Conservation (phyloP, 2,329 filamentous ascomycete species). For the Monilinia fructicola region DNA sequence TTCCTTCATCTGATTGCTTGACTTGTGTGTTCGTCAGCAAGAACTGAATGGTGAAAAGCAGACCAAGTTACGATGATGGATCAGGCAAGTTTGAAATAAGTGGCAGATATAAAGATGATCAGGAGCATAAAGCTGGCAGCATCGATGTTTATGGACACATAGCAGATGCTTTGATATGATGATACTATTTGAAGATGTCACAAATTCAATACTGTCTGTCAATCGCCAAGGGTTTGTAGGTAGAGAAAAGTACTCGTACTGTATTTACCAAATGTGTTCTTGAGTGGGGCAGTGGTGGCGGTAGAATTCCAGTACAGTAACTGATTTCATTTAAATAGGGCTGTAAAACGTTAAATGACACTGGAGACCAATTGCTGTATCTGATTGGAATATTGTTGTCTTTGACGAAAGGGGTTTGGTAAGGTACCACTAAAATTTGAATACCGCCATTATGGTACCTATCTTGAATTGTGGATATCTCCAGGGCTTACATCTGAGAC, state of each 20-base stretch:
- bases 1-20: too few relatives aligned
- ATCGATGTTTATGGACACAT: neutral
- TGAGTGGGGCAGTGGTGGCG: neutral
- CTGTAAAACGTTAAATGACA: constrained; percentile 9
- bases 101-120: neutral
- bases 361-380: neutral
- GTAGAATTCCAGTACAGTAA: neutral
- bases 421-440: neutral
- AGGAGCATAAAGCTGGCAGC: neutral
- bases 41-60: neutral
- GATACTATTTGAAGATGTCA: neutral
- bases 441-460: too few relatives aligned
- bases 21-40: neutral
- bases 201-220: neutral
- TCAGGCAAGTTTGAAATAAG: neutral
- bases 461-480: too few relatives aligned
- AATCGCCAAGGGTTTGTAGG: neutral
- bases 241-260: neutral
- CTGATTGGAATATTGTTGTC: neutral
- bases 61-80: neutral
- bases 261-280: neutral
- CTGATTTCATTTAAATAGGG: neutral
- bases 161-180: neutral
- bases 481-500: neutral
- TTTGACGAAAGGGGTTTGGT: neutral